A percentile compares a stretch with the other conserved stretches of the same genome.
Conservation (phyloP, 176 grass and related monocot genomes). For the Musa troglodytarum region DNA sequence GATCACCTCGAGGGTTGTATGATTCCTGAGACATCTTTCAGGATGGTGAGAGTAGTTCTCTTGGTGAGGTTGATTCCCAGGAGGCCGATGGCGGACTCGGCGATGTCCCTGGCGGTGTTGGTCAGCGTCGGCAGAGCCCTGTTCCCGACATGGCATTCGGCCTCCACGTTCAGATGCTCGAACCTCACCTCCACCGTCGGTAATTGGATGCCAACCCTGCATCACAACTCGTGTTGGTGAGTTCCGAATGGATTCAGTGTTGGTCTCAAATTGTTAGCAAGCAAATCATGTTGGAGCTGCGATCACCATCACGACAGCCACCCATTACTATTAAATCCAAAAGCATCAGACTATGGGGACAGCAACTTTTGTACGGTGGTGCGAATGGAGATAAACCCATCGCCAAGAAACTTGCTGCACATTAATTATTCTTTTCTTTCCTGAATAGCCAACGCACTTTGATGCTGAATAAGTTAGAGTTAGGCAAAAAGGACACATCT, state of each 20-base stretch:
- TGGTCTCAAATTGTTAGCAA: background rate
- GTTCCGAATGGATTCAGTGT: background rate
- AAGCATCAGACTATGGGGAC: too few relatives aligned
- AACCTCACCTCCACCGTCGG: slow-evolving; percentile 95
- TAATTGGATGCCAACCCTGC: slow-evolving; percentile 86
- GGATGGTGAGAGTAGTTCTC: slow-evolving; percentile 52
- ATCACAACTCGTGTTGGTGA: background rate
- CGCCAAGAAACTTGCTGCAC: background rate
- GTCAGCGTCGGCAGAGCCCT: slow-evolving; percentile 73
- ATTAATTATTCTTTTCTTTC: background rate
- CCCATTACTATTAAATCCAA: too few relatives aligned
- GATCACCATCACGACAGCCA: too few relatives aligned
- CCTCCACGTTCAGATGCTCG: slow-evolving; percentile 58
- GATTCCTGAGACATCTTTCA: slow-evolving; percentile 49
- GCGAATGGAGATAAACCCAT: background rate
- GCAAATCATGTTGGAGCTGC: background rate
- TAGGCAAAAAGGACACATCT: background rate
- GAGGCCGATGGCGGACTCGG: slow-evolving; percentile 40
- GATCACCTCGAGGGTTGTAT: slow-evolving; percentile 53
- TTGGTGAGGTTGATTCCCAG: slow-evolving; percentile 44
- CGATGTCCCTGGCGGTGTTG: slow-evolving; percentile 65
- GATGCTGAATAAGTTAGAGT: background rate
- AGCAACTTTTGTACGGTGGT: too few relatives aligned
- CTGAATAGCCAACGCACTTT: background rate
- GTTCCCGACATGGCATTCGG: slow-evolving; percentile 65